A percentile compares a stretch with the other conserved stretches of the same genome.
These are phyloP conservation scores for Alternaria metachromatica DNA, from an alignment of 2,329 filamentous ascomycete species.

Conservation along the genomic window DNA sequence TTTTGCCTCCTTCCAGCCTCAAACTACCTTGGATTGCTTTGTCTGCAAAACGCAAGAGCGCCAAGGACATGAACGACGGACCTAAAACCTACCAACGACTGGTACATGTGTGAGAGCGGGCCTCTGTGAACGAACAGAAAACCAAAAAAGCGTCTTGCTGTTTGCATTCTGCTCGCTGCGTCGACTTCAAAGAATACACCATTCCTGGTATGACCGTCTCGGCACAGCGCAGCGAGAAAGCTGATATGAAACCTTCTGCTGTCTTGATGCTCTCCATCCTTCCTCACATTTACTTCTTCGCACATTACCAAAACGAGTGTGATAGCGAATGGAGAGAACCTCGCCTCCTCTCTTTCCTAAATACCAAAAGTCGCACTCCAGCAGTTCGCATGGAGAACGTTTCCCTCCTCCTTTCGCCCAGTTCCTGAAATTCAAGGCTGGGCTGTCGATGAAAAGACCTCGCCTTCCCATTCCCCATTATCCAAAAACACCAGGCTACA, in stretches of 20 bases:
- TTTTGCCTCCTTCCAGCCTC: neutral
- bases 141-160: too few relatives aligned
- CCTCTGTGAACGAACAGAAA: neutral
- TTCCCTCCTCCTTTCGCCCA: too few relatives aligned
- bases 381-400: too few relatives aligned
- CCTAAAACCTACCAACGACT: neutral
- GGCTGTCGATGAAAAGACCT: too few relatives aligned
- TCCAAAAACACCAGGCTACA: neutral
- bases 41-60: neutral
- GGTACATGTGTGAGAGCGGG: neutral
- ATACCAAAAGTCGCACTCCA: too few relatives aligned
- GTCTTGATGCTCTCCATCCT: rapidly evolving
- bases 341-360: neutral
- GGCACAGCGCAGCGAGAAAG: neutral
- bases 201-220: neutral
- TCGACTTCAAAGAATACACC: rapidly evolving
- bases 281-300: neutral
- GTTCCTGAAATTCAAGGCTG: too few relatives aligned
- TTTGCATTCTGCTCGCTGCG: neutral
- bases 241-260: neutral
- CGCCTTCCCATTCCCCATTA: neutral
- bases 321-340: rapidly evolving
- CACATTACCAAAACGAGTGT: neutral
- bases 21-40: neutral
- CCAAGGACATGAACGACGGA: neutral